Base-by-base conservation (phyloP, 169 alveolate species). In the Eimeria maxima region DNA sequence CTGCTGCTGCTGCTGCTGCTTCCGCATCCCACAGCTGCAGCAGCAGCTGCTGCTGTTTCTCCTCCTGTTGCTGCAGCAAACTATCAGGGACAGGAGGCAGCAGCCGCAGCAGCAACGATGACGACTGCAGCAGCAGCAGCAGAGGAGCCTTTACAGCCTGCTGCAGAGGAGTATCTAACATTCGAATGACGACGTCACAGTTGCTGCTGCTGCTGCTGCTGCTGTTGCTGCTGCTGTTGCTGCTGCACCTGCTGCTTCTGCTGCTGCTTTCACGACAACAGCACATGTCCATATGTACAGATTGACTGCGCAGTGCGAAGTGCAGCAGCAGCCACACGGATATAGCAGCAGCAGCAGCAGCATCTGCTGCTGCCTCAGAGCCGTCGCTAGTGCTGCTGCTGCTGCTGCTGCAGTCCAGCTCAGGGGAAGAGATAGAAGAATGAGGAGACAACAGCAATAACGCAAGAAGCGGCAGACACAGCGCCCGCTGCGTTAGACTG, bases 61-160 rank as follows among this genome's bases (percentile, higher is more conserved):
- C 50, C 42, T 81, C 71, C 90, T 81, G 90, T 44, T 45, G 90
- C 90, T 22, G 90, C 90, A 81, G n/a, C 45, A 81, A 16, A 27
- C 57, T 29, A 22, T 81, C 90, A 14, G 90, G 42, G 29, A 50
- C 0, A 22, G 90, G 71, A 47, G 90, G 90, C 90, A 81, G 71
- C 90, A 81, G 90, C 90, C 69, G 8, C 90, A 81, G 90, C 73
- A 81, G 90, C 90, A 81, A 50, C 42, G 42, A 42, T 0, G 65
- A 24, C 1, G 90, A 81, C 65, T 81, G 90, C 90, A 81, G 90
- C 90, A 81, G 90, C 90, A 81, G 90, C 90, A 81, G 90, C 90
- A 81, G 90, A 10, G 53, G 71, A 33, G 73, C 42, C 45, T 81
- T 81, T 11, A 71, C 65, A 24, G 69, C 71, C 13, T 81, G 63